Conservation (phyloP, 495 filamentous ascomycete genomes). For the Poronia punctata region DNA sequence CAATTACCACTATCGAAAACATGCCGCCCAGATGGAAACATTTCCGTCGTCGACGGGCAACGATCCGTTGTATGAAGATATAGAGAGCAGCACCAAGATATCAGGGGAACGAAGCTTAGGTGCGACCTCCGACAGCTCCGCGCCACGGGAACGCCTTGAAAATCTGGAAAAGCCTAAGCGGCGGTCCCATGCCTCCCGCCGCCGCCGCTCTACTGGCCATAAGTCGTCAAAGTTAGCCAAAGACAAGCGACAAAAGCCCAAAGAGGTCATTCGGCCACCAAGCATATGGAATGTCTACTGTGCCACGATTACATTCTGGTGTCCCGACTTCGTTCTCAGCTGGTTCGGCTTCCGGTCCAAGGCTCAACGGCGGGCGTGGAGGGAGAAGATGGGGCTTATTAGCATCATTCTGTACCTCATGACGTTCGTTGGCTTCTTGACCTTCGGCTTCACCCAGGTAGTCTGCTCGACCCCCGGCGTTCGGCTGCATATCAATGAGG, state of each 20-base stretch:
- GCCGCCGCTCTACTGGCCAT: constrained; percentile 24
- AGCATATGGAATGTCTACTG: constrained; percentile 96
- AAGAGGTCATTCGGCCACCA: constrained; percentile 66
- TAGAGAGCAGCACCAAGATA: constrained; percentile 42
- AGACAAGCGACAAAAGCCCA: constrained; percentile 53
- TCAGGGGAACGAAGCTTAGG: constrained; percentile 44
- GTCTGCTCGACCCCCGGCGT: constrained; percentile 68
- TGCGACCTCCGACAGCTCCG: constrained; percentile 30
- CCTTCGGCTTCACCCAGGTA: constrained; percentile 87
- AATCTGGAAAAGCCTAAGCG: constrained; percentile 34
- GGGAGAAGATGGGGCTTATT: constrained; percentile 96
- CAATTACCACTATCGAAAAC: constrained; percentile 89
- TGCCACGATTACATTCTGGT: constrained; percentile 88
- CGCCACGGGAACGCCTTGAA: constrained; percentile 26
- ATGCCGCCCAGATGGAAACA: constrained; percentile 82
- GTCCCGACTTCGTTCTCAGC: constrained; percentile 71
- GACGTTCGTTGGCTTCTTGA: constrained; percentile 87
- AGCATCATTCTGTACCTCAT: constrained; percentile 87
- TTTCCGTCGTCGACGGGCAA: constrained; percentile 86
- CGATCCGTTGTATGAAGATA: constrained; percentile 72
- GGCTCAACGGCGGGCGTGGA: constrained; percentile 88
- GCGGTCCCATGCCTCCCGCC: constrained; percentile 12
- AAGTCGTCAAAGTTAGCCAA: constrained; percentile 46
- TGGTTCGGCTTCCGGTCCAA: constrained; percentile 86
- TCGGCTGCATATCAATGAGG: constrained; percentile 73